These are phyloP conservation scores for Gossypioides kirkii DNA, from an alignment of 345 rosid species.

Conservation along the genomic window DNA sequence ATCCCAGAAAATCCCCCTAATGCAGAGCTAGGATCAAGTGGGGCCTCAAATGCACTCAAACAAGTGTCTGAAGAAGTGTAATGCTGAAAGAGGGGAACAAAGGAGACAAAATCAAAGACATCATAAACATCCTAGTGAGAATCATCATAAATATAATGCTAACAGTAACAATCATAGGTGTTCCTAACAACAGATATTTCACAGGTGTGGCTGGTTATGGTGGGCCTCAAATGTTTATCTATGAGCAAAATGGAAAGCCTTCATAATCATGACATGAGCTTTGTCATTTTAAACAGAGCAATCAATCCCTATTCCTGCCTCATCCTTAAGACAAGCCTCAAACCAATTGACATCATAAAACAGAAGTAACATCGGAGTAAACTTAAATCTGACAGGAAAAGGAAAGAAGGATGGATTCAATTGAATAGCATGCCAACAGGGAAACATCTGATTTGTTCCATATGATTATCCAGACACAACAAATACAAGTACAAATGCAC, in stretches of 20 bases:
- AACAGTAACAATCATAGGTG: neutral
- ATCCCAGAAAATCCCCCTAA: conserved; percentile 89
- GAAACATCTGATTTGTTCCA: neutral
- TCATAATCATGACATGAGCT: neutral
- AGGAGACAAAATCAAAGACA: conserved; percentile 10
- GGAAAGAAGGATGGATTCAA: neutral
- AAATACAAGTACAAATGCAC: neutral
- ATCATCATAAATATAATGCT: neutral
- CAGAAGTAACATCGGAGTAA: neutral
- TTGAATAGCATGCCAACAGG: neutral
- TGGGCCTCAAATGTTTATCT: neutral
- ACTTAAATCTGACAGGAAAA: neutral
- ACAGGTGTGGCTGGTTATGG: neutral
- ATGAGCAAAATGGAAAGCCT: neutral
- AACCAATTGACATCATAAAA: neutral
- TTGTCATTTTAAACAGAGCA: neutral
- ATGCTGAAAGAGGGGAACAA: conserved; percentile 52
- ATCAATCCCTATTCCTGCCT: neutral
- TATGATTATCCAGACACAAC: neutral
- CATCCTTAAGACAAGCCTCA: neutral
- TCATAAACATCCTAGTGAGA: neutral
- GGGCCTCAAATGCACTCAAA: conserved; percentile 88
- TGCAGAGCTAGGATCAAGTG: conserved; percentile 92
- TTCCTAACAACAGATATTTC: neutral
- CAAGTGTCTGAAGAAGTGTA: conserved; percentile 80